A percentile compares a stretch with the other conserved stretches of the same genome.
These are phyloP conservation scores for Candida endomychidarum DNA, from an alignment of 805 yeast genomes.

Conservation along the genomic window DNA sequence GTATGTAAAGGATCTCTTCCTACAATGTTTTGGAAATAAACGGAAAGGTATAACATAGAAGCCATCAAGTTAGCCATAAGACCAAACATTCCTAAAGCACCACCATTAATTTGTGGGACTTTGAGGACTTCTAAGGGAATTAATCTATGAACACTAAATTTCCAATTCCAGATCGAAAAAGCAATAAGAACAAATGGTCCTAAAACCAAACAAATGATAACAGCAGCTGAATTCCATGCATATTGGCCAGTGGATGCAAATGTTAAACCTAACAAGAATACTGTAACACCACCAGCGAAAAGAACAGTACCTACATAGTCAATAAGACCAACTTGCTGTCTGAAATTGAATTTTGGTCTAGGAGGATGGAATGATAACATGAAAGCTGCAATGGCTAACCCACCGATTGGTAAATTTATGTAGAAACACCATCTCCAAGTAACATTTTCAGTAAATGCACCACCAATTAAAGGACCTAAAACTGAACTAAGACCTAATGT, in stretches of 20 bases:
- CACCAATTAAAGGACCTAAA: slow-evolving; percentile 64
- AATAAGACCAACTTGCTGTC: slow-evolving; percentile 37
- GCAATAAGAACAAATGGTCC: slow-evolving; percentile 36
- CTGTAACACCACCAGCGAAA: slow-evolving; percentile 40
- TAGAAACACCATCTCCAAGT: slow-evolving; percentile 80
- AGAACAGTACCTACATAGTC: slow-evolving; percentile 50
- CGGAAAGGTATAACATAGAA: slow-evolving; percentile 20
- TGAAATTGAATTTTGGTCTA: slow-evolving; percentile 33
- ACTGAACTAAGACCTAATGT: slow-evolving; percentile 50
- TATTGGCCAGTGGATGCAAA: slow-evolving; percentile 48
- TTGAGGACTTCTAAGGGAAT: slow-evolving; percentile 44
- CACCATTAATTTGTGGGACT: slow-evolving; percentile 35
- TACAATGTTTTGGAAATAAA: slow-evolving; percentile 51
- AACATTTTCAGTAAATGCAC: slow-evolving; percentile 54
- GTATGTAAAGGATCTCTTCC: slow-evolving; percentile 42
- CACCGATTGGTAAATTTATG: slow-evolving; percentile 66
- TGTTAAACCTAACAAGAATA: slow-evolving; percentile 48
- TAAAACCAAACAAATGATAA: slow-evolving; percentile 46
- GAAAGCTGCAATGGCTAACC: slow-evolving; percentile 40
- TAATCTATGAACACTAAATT: slow-evolving; percentile 42
- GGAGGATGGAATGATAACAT: slow-evolving; percentile 47
- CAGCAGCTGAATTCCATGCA: slow-evolving; percentile 54
- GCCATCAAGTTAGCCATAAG: slow-evolving; percentile 40
- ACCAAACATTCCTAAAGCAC: slow-evolving; percentile 33
- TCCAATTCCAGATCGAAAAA: slow-evolving; percentile 44